phyloP scores from a whole-genome alignment of 2,329 filamentous ascomycete genomes.

The Metarhizium humberi region DNA sequence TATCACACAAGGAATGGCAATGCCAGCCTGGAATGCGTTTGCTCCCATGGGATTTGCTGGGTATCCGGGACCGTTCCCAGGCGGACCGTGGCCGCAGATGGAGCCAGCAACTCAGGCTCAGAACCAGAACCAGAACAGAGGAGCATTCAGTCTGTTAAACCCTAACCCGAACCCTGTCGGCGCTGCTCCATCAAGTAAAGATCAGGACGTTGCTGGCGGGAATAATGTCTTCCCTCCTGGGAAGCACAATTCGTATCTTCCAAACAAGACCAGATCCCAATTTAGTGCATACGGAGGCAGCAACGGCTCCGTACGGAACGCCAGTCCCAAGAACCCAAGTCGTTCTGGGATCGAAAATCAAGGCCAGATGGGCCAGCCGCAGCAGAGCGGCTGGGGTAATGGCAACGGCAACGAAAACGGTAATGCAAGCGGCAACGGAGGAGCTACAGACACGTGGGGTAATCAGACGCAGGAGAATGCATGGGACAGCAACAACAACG shows the following conservation, averaged over 20 bases:
- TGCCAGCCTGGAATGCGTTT: slow-evolving; percentile 12
- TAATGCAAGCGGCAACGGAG: background rate
- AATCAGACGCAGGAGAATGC: background rate
- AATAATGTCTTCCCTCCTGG: slow-evolving; percentile 21
- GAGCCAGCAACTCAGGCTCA: background rate
- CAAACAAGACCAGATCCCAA: slow-evolving; percentile 10
- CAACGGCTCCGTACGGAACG: background rate
- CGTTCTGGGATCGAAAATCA: background rate
- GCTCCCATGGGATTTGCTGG: slow-evolving; percentile 12
- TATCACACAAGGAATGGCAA: slow-evolving; percentile 20
- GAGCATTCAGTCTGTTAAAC: slow-evolving; percentile 7
- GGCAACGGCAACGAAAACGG: slow-evolving; percentile 11
- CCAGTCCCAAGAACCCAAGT: slow-evolving; percentile 1
- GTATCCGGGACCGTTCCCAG: slow-evolving; percentile 6
- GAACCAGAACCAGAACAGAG: slow-evolving; percentile 6
- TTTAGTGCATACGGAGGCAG: slow-evolving; percentile 13
- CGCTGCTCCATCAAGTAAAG: slow-evolving; percentile 11
- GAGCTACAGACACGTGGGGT: background rate
- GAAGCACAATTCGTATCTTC: slow-evolving; percentile 18
- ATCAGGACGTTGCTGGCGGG: slow-evolving; percentile 13
- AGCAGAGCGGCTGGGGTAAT: slow-evolving; percentile 5
- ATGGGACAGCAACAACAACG: background rate
- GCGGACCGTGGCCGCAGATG: background rate
- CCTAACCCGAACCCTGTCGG: slow-evolving; percentile 3
- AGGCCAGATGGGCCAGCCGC: background rate